Evolutionary conservation across 169 alveolate genomes (phyloP), one percentile per base, ranked within the genome.

Genomic region (Plasmodium gaboni): DNA sequence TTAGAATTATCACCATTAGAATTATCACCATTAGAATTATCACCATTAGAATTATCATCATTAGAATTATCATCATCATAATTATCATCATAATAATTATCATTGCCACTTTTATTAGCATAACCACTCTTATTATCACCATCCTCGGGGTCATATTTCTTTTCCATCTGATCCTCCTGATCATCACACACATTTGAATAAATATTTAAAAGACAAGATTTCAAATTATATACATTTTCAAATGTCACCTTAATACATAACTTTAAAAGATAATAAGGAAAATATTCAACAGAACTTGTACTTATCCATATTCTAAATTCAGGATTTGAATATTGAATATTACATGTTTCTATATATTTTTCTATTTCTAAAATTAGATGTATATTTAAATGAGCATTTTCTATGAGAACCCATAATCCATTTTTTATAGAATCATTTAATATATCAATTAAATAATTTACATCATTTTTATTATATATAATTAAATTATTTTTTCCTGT

Each of bases 301-400:
- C 91, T 68, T 69, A 83, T 83, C 91, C 91, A 83, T 57, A 83
- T 68, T 24, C 91, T 83, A 48, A 83, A 83, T 42, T 83, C 91
- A n/a, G 91, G 91, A 53, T 83, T 83, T 32, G 91, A 67, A 71
- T 83, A 83, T 48, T 83, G 91, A 1, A 83, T 83, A 38, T 83
- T 83, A 44, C 85, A 83, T 8, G 63, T 63, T 60, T 83, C 91
- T 44, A 83, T 83, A 57, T 83, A 83, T 57, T 83, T 83, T 83
- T 83, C 91, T 19, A 83, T 83, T 57, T 83, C 91, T 60, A 83
- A 46, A 24, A 83, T 83, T 22, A 83, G 73, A 28, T 68, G 83
- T 26, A 83, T 83, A 50, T 83, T 83, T 48, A 83, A 63, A 71
- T 83, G 91, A 1, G 91, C 91, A 83, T 83, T 83, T 60, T 83